phyloP scores from a whole-genome alignment of 1,284 basidiomycete species.

The Malassezia vespertilionis region DNA sequence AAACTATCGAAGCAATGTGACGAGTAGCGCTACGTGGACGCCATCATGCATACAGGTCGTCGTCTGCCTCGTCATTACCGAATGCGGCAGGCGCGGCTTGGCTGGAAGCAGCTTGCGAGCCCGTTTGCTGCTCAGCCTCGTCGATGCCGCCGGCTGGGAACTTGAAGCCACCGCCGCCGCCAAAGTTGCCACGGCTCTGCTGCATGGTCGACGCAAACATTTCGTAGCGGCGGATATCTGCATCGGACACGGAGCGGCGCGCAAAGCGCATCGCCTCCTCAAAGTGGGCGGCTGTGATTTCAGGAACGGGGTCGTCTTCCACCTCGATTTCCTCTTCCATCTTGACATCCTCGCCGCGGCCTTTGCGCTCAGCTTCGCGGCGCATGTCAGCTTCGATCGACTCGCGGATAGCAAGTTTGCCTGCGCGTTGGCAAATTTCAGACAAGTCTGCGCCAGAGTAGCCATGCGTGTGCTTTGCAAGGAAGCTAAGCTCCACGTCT shows the following conservation, averaged over 20 bases:
- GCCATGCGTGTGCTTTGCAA: slow-evolving; percentile 87
- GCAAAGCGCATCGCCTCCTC: slow-evolving; percentile 90
- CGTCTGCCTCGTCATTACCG: slow-evolving; percentile 64
- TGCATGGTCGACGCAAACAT: slow-evolving; percentile 46
- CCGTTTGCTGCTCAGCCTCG: slow-evolving; percentile 16
- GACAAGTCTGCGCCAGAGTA: slow-evolving; percentile 99
- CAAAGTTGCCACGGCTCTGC: slow-evolving; percentile 50
- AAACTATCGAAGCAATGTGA: too few relatives aligned
- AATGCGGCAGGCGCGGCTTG: slow-evolving; percentile 70
- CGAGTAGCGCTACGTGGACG: too few relatives aligned
- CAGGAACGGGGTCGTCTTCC: slow-evolving; percentile 84
- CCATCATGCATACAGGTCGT: slow-evolving; percentile 69
- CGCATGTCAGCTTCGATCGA: slow-evolving; percentile 88
- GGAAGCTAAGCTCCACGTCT: slow-evolving; percentile 75
- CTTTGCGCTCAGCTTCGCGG: slow-evolving; percentile 57
- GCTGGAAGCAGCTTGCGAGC: slow-evolving; percentile 49
- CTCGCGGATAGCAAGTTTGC: slow-evolving; percentile 89
- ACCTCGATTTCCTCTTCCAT: slow-evolving; percentile 50
- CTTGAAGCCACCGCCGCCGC: slow-evolving; percentile 72
- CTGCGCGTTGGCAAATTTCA: slow-evolving; percentile 94
- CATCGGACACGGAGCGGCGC: slow-evolving; percentile 50
- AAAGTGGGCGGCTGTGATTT: slow-evolving; percentile 68
- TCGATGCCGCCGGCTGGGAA: slow-evolving; percentile 67
- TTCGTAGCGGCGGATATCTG: slow-evolving; percentile 78
- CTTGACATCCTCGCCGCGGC: slow-evolving; percentile 20